These are phyloP conservation scores for Jimgerdemannia lactiflua DNA, from an alignment of 192 early-diverging fungal genomes.

Conservation along the genomic window DNA sequence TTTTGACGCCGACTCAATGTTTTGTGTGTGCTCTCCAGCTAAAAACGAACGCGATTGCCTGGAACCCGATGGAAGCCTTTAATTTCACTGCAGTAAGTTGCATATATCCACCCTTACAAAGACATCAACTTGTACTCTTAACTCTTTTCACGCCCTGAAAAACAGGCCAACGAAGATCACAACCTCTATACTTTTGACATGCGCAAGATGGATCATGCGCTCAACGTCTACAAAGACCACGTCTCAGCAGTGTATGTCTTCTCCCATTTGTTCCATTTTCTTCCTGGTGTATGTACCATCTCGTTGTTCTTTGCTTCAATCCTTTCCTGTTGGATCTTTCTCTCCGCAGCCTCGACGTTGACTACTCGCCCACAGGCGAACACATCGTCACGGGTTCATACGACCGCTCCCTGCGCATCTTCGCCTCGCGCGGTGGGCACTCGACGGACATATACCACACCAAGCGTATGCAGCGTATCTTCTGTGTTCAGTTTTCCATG, in stretches of 20 bases:
- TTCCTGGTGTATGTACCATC: neutral
- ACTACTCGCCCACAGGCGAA: conserved; percentile 97
- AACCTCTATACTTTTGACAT: conserved; percentile 98
- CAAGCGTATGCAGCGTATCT: conserved; percentile 97
- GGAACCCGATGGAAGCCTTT: conserved; percentile 99
- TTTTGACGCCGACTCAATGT: neutral
- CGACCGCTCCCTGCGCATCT: conserved; percentile 91
- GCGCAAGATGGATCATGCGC: conserved; percentile 85
- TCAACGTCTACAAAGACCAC: conserved; percentile 92
- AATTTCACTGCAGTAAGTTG: conserved; percentile 74
- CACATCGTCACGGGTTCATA: conserved; percentile 97
- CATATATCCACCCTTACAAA: neutral
- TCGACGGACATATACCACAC: conserved; percentile 95
- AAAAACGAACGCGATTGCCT: conserved; percentile 93
- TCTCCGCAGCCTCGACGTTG: conserved; percentile 74
- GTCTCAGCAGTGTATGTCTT: conserved; percentile 88
- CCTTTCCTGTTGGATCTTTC: neutral
- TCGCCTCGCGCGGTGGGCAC: conserved; percentile 74
- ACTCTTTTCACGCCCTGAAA: neutral
- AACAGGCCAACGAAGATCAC: conserved; percentile 93
- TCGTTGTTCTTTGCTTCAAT: neutral
- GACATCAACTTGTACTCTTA: neutral
- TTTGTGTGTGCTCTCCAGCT: conserved; percentile 37
- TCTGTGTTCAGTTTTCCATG: conserved; percentile 91
- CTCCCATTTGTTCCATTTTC: conserved; percentile 1